These are phyloP conservation scores for Penicillium freii DNA, from an alignment of 2,329 filamentous ascomycete genomes.

Conservation along the genomic window DNA sequence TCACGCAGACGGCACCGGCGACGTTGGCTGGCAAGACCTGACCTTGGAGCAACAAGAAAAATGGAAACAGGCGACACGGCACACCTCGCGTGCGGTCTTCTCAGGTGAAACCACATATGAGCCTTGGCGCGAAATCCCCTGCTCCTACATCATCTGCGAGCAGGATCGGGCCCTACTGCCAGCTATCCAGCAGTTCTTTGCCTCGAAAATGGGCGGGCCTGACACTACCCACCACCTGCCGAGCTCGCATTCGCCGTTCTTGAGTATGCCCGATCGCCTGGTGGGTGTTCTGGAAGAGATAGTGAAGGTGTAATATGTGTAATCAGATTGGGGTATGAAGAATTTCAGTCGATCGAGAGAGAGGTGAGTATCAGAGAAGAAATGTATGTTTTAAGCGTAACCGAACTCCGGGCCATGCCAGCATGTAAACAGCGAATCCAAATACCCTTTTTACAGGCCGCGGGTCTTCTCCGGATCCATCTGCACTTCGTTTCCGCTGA, in stretches of 20 bases:
- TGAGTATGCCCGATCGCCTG: constrained; percentile 38
- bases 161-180: constrained; percentile 36
- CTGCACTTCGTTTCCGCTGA: constrained; percentile 63
- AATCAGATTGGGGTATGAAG: constrained; percentile 2
- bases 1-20: constrained; percentile 3
- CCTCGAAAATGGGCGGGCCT: constrained; percentile 24
- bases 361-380: neutral
- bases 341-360: neutral
- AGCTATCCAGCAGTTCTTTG: constrained; percentile 33
- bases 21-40: constrained; percentile 33
- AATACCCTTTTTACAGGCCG: constrained; percentile 35
- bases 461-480: constrained; percentile 51
- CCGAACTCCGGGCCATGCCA: constrained; percentile 28
- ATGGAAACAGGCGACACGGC: constrained; percentile 22
- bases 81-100: constrained; percentile 31
- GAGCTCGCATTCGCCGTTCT: constrained; percentile 44
- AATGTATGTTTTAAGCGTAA: constrained; percentile 12
- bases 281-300: constrained; percentile 32
- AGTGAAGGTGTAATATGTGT: constrained; percentile 16
- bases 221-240: constrained; percentile 34
- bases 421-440: constrained; percentile 18
- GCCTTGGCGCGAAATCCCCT: constrained; percentile 38
- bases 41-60: constrained; percentile 22
- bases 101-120: constrained; percentile 26
- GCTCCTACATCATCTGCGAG: constrained; percentile 38